Base-by-base conservation (phyloP, 2,329 filamentous ascomycete species). In the Penicillium sp. region DNA sequence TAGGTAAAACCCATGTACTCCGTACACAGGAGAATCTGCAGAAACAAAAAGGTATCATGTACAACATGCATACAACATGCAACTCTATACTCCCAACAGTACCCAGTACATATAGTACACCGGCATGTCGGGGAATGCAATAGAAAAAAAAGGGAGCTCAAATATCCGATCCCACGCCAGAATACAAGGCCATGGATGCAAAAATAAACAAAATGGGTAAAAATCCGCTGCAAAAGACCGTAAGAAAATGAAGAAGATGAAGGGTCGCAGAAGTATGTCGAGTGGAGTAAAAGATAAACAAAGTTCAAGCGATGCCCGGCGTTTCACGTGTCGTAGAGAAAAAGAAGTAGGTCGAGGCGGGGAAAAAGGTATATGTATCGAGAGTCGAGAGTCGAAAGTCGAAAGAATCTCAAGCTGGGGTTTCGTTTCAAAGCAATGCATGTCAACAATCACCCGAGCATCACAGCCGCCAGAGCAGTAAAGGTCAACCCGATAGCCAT, bases 401-500 rank as follows among this genome's bases (percentile, higher is more conserved):
- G 25, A 25, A 39, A 23, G 15, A 21, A 23, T 34, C n/a, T 13
- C 16, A 45, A 34, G 33, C 8, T n/a, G 16, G 9, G 16, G 39
- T 19, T 33, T 21, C 19, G 19, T 33, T n/a, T 33, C 27, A 29
- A 27, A 19, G 51, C 41, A 29, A 9, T 23, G 5, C 23, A 29
- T 6, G 3, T 9, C 23, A 11, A 44, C 8, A 31, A 50, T 67
- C 61, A 76, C 31, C 74, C 74, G 47, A 76, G 58, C 72, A 74
- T 75, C 40, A 75, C 69, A 8, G 74, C 74, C 21, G 73, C 70
- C 41, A 75, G 55, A 8, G 72, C 70, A 40, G 74, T 76, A 51
- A 69, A 75, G 25, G 72, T 74, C 57, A 76, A 56, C 43, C 74
- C 74, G 45, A 76, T 74, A 6, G 72, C 74, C 72, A 75, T 75